A percentile compares a stretch with the other conserved stretches of the same genome.
These are phyloP conservation scores for Wickerhamiella occidentalis DNA, from an alignment of 805 yeast species.

Conservation along the genomic window DNA sequence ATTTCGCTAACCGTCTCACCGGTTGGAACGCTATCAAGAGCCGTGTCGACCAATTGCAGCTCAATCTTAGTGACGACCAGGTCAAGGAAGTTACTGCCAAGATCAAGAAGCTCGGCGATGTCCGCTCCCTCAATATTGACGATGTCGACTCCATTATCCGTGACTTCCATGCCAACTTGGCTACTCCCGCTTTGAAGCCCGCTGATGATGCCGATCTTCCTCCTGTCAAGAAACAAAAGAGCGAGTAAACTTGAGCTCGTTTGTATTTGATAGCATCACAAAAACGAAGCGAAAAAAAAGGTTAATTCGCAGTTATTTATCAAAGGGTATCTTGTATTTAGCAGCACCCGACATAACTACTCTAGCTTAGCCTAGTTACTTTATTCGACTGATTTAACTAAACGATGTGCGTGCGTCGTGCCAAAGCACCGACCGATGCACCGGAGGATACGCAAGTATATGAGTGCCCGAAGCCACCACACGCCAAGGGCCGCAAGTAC, in stretches of 20 bases:
- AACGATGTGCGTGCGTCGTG: no score
- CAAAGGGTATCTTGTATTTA: no score
- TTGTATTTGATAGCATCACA: background rate
- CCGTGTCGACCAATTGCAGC: conserved; percentile 92
- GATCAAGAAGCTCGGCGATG: conserved; percentile 90
- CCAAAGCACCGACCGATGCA: no score
- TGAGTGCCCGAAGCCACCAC: no score
- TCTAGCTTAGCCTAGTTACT: background rate
- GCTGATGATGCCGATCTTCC: conserved; percentile 21
- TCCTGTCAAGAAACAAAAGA: conserved; percentile 27
- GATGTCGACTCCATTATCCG: conserved; percentile 95
- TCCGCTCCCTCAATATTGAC: conserved; percentile 85
- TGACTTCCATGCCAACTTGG: conserved; percentile 67
- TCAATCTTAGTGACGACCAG: conserved; percentile 81
- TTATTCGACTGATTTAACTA: background rate
- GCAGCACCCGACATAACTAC: background rate
- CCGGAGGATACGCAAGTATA: no score
- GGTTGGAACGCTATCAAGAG: conserved; percentile 99
- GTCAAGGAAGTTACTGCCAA: conserved; percentile 88
- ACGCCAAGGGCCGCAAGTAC: no score
- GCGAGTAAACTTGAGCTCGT: conserved; percentile 14
- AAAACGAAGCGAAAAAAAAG: conserved; percentile 25
- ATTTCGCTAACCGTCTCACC: conserved; percentile 93
- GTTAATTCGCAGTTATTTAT: conserved; percentile 6
- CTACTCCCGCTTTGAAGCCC: conserved; percentile 21